phyloP scores from a whole-genome alignment of 768 basidiomycete genomes.

The Suillus brevipes region DNA sequence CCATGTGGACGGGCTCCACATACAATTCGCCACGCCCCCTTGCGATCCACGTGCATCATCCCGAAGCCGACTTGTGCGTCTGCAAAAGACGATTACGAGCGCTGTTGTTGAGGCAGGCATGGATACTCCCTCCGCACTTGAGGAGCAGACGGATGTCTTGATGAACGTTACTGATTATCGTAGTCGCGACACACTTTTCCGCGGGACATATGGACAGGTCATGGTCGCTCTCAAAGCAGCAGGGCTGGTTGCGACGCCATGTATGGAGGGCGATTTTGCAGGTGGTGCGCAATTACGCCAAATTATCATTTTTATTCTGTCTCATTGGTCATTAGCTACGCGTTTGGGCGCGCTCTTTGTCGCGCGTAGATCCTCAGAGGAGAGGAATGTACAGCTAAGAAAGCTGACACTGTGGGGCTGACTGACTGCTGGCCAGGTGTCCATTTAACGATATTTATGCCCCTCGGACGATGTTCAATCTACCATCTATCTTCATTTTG shows the following conservation, averaged over 20 bases:
- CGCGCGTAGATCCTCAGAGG: constrained; percentile 29
- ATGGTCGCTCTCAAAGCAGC: constrained; percentile 39
- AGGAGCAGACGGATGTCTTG: constrained; percentile 1
- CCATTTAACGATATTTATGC: background rate
- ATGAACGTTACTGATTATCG: background rate
- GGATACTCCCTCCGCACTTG: constrained; percentile 30
- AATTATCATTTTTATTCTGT: background rate
- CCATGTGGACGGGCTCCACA: constrained; percentile 25
- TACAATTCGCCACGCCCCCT: constrained; percentile 20
- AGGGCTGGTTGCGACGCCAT: constrained; percentile 37
- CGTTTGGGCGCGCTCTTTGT: constrained; percentile 44
- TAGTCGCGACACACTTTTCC: constrained; percentile 29
- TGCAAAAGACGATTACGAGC: constrained; percentile 37
- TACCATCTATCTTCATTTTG: background rate
- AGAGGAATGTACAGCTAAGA: constrained; percentile 35
- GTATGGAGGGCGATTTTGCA: constrained; percentile 28
- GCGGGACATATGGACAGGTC: constrained; percentile 46
- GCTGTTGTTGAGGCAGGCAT: constrained; percentile 43
- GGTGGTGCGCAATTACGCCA: constrained; percentile 28
- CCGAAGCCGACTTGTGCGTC: constrained; percentile 24
- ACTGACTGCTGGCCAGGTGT: constrained; percentile 19
- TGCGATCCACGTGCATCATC: constrained; percentile 13
- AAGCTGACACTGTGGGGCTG: constrained; percentile 44
- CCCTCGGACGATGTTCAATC: background rate
- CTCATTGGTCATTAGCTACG: constrained; percentile 29